These are phyloP conservation scores for Saccharomyces hybrid DNA, from an alignment of 1,139 yeast species.

Conservation along the genomic window DNA sequence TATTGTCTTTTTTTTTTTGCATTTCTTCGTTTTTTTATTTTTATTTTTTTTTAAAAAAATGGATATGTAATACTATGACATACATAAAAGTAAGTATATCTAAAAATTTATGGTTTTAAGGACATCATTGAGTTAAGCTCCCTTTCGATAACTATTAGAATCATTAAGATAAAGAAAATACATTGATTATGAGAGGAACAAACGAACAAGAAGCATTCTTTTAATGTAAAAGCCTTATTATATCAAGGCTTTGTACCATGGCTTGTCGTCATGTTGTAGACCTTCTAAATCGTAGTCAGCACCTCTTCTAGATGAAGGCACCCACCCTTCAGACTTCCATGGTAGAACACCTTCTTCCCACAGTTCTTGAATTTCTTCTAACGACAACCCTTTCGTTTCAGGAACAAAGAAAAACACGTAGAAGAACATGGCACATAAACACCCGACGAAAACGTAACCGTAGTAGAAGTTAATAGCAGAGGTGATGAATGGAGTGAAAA, in stretches of 20 bases:
- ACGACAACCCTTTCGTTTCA: conserved; percentile 60
- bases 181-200: no score
- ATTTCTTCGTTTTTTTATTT: no score
- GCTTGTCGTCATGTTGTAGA: conserved; percentile 10
- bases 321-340: conserved; percentile 37
- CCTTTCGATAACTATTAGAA: no score
- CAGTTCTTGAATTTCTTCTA: conserved; percentile 64
- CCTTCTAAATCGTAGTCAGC: conserved; percentile 13
- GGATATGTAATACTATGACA: no score
- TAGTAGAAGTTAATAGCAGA: conserved; percentile 36
- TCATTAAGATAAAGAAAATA: no score
- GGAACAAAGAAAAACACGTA: conserved; percentile 58
- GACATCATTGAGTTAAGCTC: no score
- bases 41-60: no score
- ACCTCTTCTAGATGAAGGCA: conserved; percentile 29
- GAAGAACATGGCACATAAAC: conserved; percentile 49
- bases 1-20: no score
- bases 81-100: no score
- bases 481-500: conserved; percentile 66
- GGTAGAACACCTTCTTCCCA: conserved; percentile 36
- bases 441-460: conserved; percentile 68
- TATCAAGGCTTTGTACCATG: conserved; percentile 18
- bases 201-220: no score
- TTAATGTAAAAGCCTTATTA: no score
- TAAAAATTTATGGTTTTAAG: no score